These are phyloP conservation scores for Xylariaceae sp. DNA, from an alignment of 2,329 filamentous ascomycete genomes.

Conservation along the genomic window DNA sequence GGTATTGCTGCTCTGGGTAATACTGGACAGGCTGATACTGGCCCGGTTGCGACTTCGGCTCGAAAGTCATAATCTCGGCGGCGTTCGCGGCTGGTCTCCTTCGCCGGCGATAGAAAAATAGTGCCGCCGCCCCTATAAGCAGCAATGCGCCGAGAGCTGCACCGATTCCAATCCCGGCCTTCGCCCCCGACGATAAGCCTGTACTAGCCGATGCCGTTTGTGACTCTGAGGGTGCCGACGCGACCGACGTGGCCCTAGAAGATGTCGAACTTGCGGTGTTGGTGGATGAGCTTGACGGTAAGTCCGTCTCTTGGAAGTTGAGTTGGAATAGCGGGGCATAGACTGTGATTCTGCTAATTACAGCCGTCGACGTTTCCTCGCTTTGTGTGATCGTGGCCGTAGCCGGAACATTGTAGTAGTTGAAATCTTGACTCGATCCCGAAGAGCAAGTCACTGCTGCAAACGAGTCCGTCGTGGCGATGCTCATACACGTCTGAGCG, in stretches of 20 bases:
- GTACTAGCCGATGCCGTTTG: neutral
- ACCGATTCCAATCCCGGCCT: slow-evolving; percentile 20
- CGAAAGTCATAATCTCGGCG: neutral
- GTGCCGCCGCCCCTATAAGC: neutral
- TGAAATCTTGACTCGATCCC: slow-evolving; percentile 3
- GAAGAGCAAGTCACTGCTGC: slow-evolving; percentile 1
- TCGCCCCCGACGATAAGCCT: slow-evolving; percentile 7
- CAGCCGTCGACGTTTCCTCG: neutral
- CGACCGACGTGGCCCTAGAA: neutral
- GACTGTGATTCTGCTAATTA: slow-evolving; percentile 14
- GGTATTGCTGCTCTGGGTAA: neutral
- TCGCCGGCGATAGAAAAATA: neutral
- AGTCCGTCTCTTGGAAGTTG: slow-evolving; percentile 22
- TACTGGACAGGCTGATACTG: neutral
- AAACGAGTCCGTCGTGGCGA: slow-evolving; percentile 5
- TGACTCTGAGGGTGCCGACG: slow-evolving; percentile 1
- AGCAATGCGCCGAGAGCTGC: slow-evolving; percentile 12
- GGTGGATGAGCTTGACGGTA: slow-evolving; percentile 12
- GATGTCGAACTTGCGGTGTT: neutral
- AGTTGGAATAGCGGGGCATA: slow-evolving; percentile 32
- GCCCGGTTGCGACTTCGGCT: neutral
- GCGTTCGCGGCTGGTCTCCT: neutral
- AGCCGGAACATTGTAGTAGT: slow-evolving; percentile 1
- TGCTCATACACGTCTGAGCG: slow-evolving; percentile 8
- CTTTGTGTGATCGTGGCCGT: slow-evolving; percentile 6